phyloP scores from a whole-genome alignment of 1,284 basidiomycete genomes.

The Leccinum griseonigrum region DNA sequence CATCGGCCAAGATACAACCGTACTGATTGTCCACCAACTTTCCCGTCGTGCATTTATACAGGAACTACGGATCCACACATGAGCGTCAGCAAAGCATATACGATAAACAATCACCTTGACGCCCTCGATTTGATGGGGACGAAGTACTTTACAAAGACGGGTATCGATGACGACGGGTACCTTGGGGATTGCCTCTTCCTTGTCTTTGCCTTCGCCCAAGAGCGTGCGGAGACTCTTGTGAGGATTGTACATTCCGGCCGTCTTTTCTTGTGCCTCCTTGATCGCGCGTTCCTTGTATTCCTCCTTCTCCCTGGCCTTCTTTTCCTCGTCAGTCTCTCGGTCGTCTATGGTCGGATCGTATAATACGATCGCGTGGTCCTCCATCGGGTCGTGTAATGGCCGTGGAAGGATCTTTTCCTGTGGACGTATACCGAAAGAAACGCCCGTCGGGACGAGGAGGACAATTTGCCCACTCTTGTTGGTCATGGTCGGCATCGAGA shows the following conservation, averaged over 20 bases:
- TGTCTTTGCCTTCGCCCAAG: constrained; percentile 74
- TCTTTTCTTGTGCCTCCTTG: constrained; percentile 67
- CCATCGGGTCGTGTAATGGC: constrained; percentile 95
- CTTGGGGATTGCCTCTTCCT: constrained; percentile 69
- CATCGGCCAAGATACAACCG: constrained; percentile 98
- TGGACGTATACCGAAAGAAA: constrained; percentile 85
- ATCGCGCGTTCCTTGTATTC: constrained; percentile 64
- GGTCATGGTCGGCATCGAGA: constrained; percentile 87
- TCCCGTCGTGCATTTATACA: constrained; percentile 94
- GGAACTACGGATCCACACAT: constrained; percentile 56
- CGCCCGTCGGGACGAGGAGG: constrained; percentile 61
- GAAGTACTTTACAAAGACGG: constrained; percentile 78
- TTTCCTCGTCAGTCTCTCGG: constrained; percentile 83
- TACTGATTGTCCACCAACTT: constrained; percentile 91
- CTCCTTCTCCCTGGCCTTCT: constrained; percentile 64
- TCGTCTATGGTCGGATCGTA: constrained; percentile 97
- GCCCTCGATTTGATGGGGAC: constrained; percentile 98
- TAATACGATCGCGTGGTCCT: constrained; percentile 95
- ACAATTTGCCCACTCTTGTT: constrained; percentile 77
- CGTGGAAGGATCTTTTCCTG: constrained; percentile 84
- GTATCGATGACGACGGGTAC: constrained; percentile 98
- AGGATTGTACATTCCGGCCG: constrained; percentile 74
- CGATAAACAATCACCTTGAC: constrained; percentile 69
- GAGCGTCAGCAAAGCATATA: constrained; percentile 2
- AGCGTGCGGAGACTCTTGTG: constrained; percentile 90